Conservation (phyloP, 306 rosid genomes). For the Alnus rubra region DNA sequence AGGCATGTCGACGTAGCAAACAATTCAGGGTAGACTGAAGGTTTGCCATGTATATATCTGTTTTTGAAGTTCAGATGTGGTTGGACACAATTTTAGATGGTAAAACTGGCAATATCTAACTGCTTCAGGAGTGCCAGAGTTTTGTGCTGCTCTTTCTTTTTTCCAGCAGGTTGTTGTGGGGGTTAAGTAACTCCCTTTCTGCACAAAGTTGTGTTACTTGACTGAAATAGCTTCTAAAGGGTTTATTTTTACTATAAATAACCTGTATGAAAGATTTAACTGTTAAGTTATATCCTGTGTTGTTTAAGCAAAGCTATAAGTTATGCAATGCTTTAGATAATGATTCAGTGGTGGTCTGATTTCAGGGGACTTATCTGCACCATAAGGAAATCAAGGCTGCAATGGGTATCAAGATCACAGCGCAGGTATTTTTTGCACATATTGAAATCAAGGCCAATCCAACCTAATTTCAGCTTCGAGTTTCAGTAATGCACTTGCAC, state of each 20-base stretch:
- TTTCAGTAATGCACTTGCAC: background rate
- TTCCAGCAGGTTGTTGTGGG: background rate
- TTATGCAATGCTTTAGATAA: constrained; percentile 12
- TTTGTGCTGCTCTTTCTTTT: background rate
- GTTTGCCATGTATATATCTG: background rate
- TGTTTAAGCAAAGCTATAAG: background rate
- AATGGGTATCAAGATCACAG: constrained; percentile 93
- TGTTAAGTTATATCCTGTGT: background rate
- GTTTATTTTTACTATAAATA: background rate
- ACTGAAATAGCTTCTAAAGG: background rate
- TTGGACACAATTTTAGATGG: background rate
- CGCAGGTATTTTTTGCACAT: constrained; percentile 64
- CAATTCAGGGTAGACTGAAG: background rate
- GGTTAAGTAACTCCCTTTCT: background rate
- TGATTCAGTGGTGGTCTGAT: constrained; percentile 30
- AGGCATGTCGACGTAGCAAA: too few species aligned
- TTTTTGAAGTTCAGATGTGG: background rate
- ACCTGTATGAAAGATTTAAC: background rate
- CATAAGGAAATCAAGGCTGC: constrained; percentile 98
- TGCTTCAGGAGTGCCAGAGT: background rate
- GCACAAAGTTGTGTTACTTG: background rate
- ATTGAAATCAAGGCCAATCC: constrained; percentile 16
- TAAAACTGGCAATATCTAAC: background rate
- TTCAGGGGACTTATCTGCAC: constrained; percentile 89
- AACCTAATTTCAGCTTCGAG: background rate